These are phyloP conservation scores for Curvularia verruculosa DNA, from an alignment of 2,329 filamentous ascomycete genomes.

Conservation along the genomic window DNA sequence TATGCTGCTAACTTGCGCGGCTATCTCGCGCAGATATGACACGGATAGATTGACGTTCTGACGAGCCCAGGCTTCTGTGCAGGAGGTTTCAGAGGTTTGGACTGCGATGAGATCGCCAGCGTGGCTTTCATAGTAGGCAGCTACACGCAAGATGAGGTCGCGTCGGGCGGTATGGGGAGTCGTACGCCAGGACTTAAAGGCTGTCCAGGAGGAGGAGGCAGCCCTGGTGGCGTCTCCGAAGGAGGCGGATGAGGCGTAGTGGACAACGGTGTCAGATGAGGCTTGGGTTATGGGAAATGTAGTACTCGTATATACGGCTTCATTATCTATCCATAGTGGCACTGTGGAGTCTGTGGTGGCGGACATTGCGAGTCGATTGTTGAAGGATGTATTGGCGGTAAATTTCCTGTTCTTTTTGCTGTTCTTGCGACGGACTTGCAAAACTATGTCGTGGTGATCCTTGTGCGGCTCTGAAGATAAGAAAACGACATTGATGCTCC, in stretches of 20 bases:
- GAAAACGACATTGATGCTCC: no score
- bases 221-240: slow-evolving; percentile 61
- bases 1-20: slow-evolving; percentile 34
- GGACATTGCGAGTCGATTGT: not conserved
- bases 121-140: slow-evolving; percentile 65
- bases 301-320: slow-evolving; percentile 41
- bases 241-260: slow-evolving; percentile 62
- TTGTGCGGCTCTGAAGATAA: not conserved
- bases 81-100: slow-evolving; percentile 63
- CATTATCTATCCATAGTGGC: slow-evolving; percentile 55
- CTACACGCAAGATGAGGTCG: slow-evolving; percentile 71
- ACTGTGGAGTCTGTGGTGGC: slow-evolving; percentile 20
- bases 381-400: not conserved
- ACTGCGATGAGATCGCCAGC: slow-evolving; percentile 64
- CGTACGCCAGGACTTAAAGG: slow-evolving; percentile 71
- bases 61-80: slow-evolving; percentile 45
- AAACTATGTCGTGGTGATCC: not conserved
- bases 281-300: slow-evolving; percentile 64
- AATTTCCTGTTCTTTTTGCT: not conserved
- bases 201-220: slow-evolving; percentile 63
- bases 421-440: not conserved
- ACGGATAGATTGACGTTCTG: slow-evolving; percentile 46
- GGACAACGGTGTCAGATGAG: slow-evolving; percentile 55
- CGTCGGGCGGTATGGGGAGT: slow-evolving; percentile 66
- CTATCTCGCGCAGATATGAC: slow-evolving; percentile 56